These are phyloP conservation scores for Viridothelium virens DNA, from an alignment of 495 filamentous ascomycete species.

Conservation along the genomic window DNA sequence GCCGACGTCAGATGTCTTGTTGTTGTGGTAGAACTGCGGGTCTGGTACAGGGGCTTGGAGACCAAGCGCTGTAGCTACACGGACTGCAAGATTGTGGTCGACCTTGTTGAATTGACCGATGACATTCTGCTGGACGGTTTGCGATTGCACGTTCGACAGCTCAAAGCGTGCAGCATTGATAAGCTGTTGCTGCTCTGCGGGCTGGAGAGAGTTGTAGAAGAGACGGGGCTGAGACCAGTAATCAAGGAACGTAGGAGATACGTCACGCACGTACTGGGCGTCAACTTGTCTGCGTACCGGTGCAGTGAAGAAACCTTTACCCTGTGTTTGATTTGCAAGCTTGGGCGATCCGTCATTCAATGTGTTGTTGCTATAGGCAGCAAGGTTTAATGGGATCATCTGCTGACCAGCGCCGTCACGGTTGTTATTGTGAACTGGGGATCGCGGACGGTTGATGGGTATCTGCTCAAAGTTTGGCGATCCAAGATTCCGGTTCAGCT, in stretches of 20 bases:
- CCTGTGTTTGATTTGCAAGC: conserved; percentile 8
- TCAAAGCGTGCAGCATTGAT: conserved; percentile 18
- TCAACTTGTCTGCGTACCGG: neutral
- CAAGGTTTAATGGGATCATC: conserved; percentile 48
- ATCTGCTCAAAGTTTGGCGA: conserved; percentile 71
- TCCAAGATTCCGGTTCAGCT: conserved; percentile 57
- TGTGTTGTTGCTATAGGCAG: conserved; percentile 19
- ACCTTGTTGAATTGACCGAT: conserved; percentile 13
- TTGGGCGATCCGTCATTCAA: conserved; percentile 12
- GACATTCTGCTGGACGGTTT: conserved; percentile 12
- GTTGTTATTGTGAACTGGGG: conserved; percentile 67
- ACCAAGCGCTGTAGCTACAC: conserved; percentile 15
- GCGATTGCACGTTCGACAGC: conserved; percentile 12
- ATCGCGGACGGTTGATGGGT: conserved; percentile 61
- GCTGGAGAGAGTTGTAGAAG: conserved; percentile 15
- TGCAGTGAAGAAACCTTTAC: conserved; percentile 7
- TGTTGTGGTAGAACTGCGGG: conserved; percentile 59
- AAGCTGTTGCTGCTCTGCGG: conserved; percentile 14
- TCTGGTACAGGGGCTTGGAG: conserved; percentile 41
- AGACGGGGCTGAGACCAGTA: conserved; percentile 12
- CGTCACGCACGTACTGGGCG: conserved; percentile 6
- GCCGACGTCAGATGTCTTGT: conserved; percentile 55
- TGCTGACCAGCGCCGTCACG: conserved; percentile 43
- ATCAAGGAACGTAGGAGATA: conserved; percentile 8
- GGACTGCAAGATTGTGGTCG: conserved; percentile 15